Evolutionary conservation across 331 rosid genomes (phyloP), one percentile per base, ranked within the genome.

Genomic region (Acacia pycnantha): DNA sequence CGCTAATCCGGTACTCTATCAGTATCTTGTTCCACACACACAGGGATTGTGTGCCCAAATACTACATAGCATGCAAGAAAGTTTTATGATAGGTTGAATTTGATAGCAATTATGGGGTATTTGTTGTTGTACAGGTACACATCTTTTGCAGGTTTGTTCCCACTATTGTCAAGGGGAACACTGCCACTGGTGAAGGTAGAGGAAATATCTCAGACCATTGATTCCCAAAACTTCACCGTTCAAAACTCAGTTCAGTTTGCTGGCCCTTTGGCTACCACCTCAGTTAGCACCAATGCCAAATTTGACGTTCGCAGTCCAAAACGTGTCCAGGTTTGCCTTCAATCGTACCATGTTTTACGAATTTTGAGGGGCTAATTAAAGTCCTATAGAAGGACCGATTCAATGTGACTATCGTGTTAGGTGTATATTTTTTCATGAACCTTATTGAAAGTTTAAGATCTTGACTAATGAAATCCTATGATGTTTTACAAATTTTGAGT

Each of bases 161-260:
- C 99, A 15, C 61, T 93, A 85, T 82, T 95, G 86, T 88, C 98
- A 22, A 90, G 91, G 35, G 97, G 92, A 37, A 82, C 85, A 43
- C 80, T 90, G 29, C 91, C 93, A 46, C 79, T 93, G 73, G 91
- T 93, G 2, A 95, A 88, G 85, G 94, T 95, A 14, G 98, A 85
- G 78, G 99, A 95, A 82, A 88, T 95, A 77, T 95, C 98, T 35
- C 98, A 95, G 81, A 95, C 91, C 37, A 95, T 93, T 76, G 96
- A 95, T 78, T 88, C 97, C 0, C 82, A 74, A 44, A 84, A 76
- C 79, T 85, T 90, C 21, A 89, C 94, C 0, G 96, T 92, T 73
- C 91, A 95, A 82, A 95, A 95, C 88, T 92, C 93, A 26, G 94
- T 95, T 72, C 91, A 67, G 82, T 93, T 95, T 68, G 56, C 91